phyloP scores from a whole-genome alignment of 202 grass and related monocot genomes.

The Thinopyrum obtusiflorum region DNA sequence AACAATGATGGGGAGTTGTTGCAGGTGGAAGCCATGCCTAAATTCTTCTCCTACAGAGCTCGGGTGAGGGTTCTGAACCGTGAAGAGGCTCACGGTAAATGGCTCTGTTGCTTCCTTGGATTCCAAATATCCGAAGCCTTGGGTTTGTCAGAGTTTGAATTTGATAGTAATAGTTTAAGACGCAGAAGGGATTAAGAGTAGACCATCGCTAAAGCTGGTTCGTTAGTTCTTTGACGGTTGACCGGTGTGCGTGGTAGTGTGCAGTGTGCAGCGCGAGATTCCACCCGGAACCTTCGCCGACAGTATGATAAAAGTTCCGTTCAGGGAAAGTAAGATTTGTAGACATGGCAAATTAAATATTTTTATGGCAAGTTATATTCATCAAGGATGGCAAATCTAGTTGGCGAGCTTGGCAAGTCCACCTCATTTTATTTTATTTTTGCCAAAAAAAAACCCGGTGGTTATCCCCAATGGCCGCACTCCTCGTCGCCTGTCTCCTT shows the following conservation, averaged over 20 bases:
- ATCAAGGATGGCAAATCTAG: no score
- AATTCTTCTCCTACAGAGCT: background rate
- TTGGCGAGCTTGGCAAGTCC: no score
- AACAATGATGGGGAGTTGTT: background rate
- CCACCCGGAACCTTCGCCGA: background rate
- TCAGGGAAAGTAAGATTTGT: no score
- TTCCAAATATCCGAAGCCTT: background rate
- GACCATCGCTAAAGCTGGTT: background rate
- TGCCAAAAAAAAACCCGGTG: no score
- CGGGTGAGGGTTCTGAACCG: background rate
- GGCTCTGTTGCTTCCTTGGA: background rate
- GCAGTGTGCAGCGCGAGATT: background rate
- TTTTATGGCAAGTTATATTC: no score
- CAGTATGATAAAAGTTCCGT: no score
- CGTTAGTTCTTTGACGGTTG: background rate
- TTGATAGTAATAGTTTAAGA: background rate
- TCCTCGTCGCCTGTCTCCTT: no score
- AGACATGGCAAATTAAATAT: no score
- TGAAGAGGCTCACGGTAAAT: background rate
- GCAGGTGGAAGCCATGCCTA: constrained; percentile 14
- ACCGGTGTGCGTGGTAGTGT: background rate
- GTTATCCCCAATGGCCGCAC: no score
- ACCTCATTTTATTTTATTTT: no score
- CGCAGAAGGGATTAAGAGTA: background rate
- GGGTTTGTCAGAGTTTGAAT: background rate